phyloP scores from a whole-genome alignment of 192 early-diverging fungal genomes.

The Entrophospora sp. region DNA sequence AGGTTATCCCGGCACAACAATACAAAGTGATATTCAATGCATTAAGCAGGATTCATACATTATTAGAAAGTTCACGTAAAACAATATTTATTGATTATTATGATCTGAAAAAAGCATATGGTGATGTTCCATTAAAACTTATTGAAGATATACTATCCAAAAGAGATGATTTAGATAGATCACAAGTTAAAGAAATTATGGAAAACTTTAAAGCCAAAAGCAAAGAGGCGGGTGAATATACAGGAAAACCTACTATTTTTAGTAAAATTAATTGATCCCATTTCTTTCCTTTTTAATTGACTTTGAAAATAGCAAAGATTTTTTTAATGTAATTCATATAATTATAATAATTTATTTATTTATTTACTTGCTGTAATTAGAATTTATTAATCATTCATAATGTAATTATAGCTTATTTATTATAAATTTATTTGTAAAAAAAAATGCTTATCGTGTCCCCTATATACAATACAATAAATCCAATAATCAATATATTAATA shows the following conservation, averaged over 20 bases:
- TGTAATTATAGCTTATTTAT: too few relatives aligned
- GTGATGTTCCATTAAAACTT: constrained; percentile 83
- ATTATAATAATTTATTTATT: too few relatives aligned
- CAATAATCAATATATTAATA: too few relatives aligned
- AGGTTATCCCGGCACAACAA: constrained; percentile 61
- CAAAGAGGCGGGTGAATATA: constrained; percentile 42
- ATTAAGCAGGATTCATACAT: constrained; percentile 67
- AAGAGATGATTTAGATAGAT: constrained; percentile 87
- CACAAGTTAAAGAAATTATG: constrained; percentile 77
- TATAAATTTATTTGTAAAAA: too few relatives aligned
- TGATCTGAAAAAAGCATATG: constrained; percentile 78
- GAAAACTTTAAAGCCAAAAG: constrained; percentile 66
- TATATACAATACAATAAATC: too few relatives aligned
- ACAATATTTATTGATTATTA: constrained; percentile 92
- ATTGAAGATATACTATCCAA: constrained; percentile 84
- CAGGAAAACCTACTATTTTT: constrained; percentile 45
- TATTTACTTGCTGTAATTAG: too few relatives aligned
- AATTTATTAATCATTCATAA: too few relatives aligned
- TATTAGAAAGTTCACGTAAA: constrained; percentile 73
- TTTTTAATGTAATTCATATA: too few relatives aligned
- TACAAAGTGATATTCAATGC: constrained; percentile 74
- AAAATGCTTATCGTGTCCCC: too few relatives aligned
- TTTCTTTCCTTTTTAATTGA: too few relatives aligned
- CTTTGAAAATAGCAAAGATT: too few relatives aligned
- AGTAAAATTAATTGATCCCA: constrained; percentile 48